These are phyloP conservation scores for Talaromyces atroroseus DNA, from an alignment of 2,329 filamentous ascomycete genomes.

Conservation along the genomic window DNA sequence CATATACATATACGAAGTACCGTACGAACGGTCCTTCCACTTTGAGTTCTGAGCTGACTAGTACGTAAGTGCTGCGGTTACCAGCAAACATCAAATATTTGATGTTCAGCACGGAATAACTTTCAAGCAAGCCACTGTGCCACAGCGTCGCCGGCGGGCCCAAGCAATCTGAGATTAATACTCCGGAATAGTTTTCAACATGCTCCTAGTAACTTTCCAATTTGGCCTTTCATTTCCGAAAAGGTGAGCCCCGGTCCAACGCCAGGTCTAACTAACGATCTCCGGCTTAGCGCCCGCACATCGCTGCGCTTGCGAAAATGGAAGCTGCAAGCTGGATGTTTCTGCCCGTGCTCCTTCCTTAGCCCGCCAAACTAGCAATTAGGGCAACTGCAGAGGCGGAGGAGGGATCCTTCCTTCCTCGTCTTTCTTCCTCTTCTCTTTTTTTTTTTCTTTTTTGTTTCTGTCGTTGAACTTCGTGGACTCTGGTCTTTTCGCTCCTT, in stretches of 20 bases:
- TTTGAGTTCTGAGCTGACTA: not conserved
- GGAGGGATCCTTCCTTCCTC: no score
- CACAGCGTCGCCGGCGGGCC: no score
- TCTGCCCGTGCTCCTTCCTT: not conserved
- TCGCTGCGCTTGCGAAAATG: not conserved
- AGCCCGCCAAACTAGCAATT: not conserved
- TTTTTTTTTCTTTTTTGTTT: slow-evolving; percentile 17
- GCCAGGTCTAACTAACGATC: not conserved
- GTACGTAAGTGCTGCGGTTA: no score
- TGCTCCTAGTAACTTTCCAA: not conserved
- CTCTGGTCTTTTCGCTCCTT: slow-evolving; percentile 6
- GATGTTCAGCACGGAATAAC: no score
- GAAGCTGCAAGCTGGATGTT: not conserved
- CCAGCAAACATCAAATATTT: no score
- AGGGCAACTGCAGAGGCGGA: not conserved
- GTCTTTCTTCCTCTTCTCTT: slow-evolving; percentile 12
- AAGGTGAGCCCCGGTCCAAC: not conserved
- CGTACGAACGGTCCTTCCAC: not conserved
- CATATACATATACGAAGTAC: no score
- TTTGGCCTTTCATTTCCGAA: not conserved
- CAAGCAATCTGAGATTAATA: no score
- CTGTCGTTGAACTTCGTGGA: slow-evolving; percentile 6
- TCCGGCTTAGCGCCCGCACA: slow-evolving; percentile 2
- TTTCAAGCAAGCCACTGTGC: no score
- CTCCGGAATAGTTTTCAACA: no score